These are phyloP conservation scores for Solanum verrucosum DNA, from an alignment of 257 asterid genomes.

Conservation along the genomic window DNA sequence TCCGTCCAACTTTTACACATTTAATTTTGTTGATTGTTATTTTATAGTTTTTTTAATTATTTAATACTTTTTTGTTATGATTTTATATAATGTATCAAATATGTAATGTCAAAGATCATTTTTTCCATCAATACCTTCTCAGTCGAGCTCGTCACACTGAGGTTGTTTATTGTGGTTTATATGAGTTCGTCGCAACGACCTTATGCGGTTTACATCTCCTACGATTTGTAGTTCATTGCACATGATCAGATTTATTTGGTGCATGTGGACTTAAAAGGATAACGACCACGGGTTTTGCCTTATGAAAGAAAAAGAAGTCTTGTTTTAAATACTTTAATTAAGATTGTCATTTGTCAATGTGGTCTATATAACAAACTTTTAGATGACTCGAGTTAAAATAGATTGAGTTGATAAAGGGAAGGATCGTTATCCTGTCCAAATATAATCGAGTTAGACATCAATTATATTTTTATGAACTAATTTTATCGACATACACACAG, in stretches of 20 bases:
- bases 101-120: neutral
- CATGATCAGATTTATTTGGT: neutral
- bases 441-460: rapidly evolving
- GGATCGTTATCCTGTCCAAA: rapidly evolving
- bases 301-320: neutral
- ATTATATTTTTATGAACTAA: neutral
- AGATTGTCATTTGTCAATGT: neutral
- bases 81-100: neutral
- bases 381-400: neutral
- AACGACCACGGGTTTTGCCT: neutral
- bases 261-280: neutral
- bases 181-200: no score
- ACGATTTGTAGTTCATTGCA: neutral
- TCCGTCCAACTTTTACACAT: neutral
- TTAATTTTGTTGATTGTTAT: no score
- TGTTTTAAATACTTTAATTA: neutral
- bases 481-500: neutral
- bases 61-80: neutral
- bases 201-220: neutral
- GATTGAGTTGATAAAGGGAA: neutral
- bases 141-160: neutral
- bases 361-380: neutral
- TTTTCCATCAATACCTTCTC: no score
- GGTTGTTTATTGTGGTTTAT: neutral
- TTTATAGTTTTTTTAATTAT: no score